Evolutionary conservation across 2,329 filamentous ascomycete species (phyloP), one percentile per base, ranked within the genome.

Genomic region (Fusarium neocosmosporiellum): DNA sequence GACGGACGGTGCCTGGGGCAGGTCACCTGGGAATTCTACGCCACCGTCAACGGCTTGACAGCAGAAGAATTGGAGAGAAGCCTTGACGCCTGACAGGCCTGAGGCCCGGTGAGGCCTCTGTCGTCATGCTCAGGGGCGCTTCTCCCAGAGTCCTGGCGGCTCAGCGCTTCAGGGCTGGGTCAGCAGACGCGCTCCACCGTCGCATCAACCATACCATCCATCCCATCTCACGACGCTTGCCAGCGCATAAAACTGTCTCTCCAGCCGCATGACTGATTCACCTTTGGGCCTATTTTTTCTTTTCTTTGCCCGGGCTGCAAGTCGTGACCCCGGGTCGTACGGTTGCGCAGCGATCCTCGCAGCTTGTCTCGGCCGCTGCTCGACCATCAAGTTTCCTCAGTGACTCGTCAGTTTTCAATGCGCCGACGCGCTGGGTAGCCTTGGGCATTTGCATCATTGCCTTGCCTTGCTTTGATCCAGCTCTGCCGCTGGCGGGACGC

Each of bases 241-340:
- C 75, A 77, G 65, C 75, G 75, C 75, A 77, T 76, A 73, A 77
- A 76, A 76, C 73, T 66, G 36, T 69, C 65, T 69, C 43, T 66
- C 58, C 71, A 71, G 50, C 71, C 75, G 67, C 72, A 76, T 77
- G 75, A 77, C 75, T 69, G 31, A 41, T 71, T 68, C 67, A 71
- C 67, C 57, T 68, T 63, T 74, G 65, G 58, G 57, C 34, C 54
- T 55, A 20, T 50, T 65, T 54, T 67, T 71, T 71, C 55, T 53
- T 72, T 71, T 62, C 65, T 69, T 66, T 75, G 58, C 66, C 66
- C 65, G 63, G 54, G 39, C 59, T 43, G 20, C 55, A 63, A 43
- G 59, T 54, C 59, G 61, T 34, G 48, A 48, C 57, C 54, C 69
- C 39, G 58, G 34, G 58, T 57, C 34, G 54, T 57, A 57, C 54